These are phyloP conservation scores for Boletus sp. DNA, from an alignment of 1,284 basidiomycete genomes.

Conservation along the genomic window DNA sequence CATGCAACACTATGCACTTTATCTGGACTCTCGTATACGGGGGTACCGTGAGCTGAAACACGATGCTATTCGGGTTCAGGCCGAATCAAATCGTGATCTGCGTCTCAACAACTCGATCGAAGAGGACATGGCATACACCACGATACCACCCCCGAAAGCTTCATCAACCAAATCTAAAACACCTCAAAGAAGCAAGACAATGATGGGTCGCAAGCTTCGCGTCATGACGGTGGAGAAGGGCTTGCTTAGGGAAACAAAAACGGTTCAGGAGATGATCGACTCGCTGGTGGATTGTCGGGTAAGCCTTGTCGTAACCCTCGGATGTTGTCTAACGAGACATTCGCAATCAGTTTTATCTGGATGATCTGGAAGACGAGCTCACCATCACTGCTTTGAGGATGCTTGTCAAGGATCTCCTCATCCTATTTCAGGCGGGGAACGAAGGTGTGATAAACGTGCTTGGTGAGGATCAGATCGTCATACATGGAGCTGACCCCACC, in stretches of 20 bases:
- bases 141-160: conserved; percentile 24
- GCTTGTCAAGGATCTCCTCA: conserved; percentile 95
- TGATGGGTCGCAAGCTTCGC: conserved; percentile 80
- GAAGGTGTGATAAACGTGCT: conserved; percentile 97
- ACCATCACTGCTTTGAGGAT: conserved; percentile 87
- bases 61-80: conserved; percentile 87
- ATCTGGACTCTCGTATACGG: conserved; percentile 87
- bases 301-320: conserved; percentile 16
- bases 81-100: conserved; percentile 82
- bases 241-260: conserved; percentile 85
- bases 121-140: conserved; percentile 42
- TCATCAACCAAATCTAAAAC: conserved; percentile 29
- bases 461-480: conserved; percentile 44
- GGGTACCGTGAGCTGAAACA: conserved; percentile 90
- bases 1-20: conserved; percentile 82
- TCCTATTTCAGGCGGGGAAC: conserved; percentile 95
- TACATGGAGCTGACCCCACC: not conserved
- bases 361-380: conserved; percentile 90
- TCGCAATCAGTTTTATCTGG: conserved; percentile 77
- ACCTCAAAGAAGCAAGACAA: conserved; percentile 66
- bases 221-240: conserved; percentile 96
- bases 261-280: conserved; percentile 88
- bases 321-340: not conserved
- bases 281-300: conserved; percentile 84
- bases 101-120: conserved; percentile 61